Evolutionary conservation across 495 filamentous ascomycete species (phyloP).

Genomic region (Xylaria cubensis): DNA sequence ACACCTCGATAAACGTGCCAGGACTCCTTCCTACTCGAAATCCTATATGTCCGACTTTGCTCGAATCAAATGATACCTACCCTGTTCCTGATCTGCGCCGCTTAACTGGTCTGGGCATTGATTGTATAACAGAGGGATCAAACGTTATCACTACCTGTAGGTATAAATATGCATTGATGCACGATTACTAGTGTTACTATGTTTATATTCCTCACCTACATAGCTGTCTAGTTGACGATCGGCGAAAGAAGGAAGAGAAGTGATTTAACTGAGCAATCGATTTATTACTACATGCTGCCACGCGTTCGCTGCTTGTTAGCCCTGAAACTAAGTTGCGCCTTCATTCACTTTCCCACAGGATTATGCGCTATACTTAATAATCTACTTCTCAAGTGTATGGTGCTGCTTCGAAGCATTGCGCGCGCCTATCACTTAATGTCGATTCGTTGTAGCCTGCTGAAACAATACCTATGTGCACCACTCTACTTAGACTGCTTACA

Average conservation of each 20-base stretch:
- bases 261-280: neutral
- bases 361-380: neutral
- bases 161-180: conserved; percentile 4
- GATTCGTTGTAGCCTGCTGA: neutral
- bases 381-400: neutral
- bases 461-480: too few species aligned
- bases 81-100: conserved; percentile 1
- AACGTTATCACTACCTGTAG: neutral
- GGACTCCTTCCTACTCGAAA: neutral
- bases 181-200: conserved; percentile 5
- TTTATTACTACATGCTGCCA: neutral
- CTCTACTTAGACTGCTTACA: too few species aligned
- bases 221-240: neutral
- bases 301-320: neutral
- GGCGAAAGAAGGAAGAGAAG: neutral
- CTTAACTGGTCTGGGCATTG: neutral
- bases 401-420: neutral
- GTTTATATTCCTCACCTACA: neutral
- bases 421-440: neutral
- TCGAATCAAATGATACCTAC: neutral
- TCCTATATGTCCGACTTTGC: neutral
- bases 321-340: neutral
- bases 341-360: neutral
- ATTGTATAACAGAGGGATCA: neutral
- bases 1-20: neutral